Percentiles rank a stretch among this genome's conserved stretches.
Conservation (phyloP, 805 yeast genomes). For the Kluyveromyces wickerhamii region DNA sequence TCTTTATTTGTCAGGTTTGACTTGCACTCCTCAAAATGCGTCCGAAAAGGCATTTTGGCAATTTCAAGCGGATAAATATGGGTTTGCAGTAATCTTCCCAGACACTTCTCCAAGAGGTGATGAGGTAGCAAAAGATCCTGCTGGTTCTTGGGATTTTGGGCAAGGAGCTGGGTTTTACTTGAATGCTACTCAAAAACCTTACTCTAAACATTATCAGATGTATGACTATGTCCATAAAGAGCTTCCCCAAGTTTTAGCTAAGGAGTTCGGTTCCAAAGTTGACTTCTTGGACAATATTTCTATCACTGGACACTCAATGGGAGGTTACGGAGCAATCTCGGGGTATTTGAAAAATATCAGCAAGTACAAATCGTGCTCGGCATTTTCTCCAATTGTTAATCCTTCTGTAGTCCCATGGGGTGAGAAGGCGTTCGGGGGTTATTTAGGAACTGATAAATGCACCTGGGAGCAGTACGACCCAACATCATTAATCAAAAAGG, state of each 20-base stretch:
- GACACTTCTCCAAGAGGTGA: slow-evolving; percentile 94
- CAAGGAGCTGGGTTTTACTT: slow-evolving; percentile 93
- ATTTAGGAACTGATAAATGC: slow-evolving; percentile 49
- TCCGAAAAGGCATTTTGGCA: slow-evolving; percentile 89
- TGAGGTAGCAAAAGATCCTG: slow-evolving; percentile 67
- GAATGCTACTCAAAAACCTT: slow-evolving; percentile 71
- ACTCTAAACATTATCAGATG: slow-evolving; percentile 73
- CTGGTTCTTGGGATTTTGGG: slow-evolving; percentile 73
- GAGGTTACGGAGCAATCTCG: slow-evolving; percentile 88
- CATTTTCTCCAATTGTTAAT: slow-evolving; percentile 84
- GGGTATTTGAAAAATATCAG: slow-evolving; percentile 56
- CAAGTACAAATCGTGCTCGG: slow-evolving; percentile 66
- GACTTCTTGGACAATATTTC: slow-evolving; percentile 56
- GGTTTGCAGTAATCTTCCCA: slow-evolving; percentile 86
- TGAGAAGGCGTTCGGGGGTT: slow-evolving; percentile 67
- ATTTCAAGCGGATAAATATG: slow-evolving; percentile 68
- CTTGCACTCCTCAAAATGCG: slow-evolving; percentile 91
- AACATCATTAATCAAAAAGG: slow-evolving; percentile 51
- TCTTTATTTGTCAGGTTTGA: slow-evolving; percentile 77
- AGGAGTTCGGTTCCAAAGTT: slow-evolving; percentile 34
- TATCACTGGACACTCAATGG: slow-evolving; percentile 98
- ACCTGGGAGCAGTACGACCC: slow-evolving; percentile 79
- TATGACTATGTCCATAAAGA: slow-evolving; percentile 74
- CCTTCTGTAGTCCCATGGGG: slow-evolving; percentile 86
- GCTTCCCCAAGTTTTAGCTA: slow-evolving; percentile 46